Conservation (phyloP, 805 yeast genomes). For the Dipodascus albidus region DNA sequence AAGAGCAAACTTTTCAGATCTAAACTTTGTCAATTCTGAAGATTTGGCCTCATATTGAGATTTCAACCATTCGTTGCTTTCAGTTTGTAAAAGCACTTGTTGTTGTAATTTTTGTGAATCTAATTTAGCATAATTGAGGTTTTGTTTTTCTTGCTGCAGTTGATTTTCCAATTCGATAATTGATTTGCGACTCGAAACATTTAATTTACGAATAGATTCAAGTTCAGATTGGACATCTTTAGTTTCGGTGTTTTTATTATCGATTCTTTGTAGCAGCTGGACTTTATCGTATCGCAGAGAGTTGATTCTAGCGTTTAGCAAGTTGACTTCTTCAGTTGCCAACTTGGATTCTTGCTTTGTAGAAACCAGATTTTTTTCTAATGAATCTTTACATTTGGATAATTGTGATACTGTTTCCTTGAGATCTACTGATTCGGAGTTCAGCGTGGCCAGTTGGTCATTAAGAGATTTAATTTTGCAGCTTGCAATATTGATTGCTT, state of each 20-base stretch:
- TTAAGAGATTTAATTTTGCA: background rate
- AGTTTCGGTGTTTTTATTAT: conserved; percentile 15
- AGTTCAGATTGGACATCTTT: conserved; percentile 26
- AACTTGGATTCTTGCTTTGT: background rate
- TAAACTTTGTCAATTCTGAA: conserved; percentile 22
- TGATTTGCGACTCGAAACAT: conserved; percentile 28
- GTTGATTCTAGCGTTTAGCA: conserved; percentile 7
- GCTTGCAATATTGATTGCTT: background rate
- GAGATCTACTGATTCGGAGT: background rate
- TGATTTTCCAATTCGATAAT: conserved; percentile 27
- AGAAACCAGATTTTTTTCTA: background rate
- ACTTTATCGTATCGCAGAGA: conserved; percentile 14
- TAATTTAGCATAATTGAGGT: conserved; percentile 22
- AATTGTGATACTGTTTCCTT: background rate
- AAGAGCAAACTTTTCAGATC: conserved; percentile 25
- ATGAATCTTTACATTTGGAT: background rate
- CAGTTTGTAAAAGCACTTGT: conserved; percentile 32
- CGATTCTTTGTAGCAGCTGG: conserved; percentile 13
- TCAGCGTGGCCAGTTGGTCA: background rate
- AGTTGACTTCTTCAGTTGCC: background rate
- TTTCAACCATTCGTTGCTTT: conserved; percentile 33
- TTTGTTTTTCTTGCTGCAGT: conserved; percentile 23
- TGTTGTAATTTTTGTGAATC: conserved; percentile 30
- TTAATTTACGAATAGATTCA: conserved; percentile 24
- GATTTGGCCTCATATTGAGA: conserved; percentile 26